Base-by-base conservation (phyloP, 305 asterid species). In the Fraxinus baroniana region DNA sequence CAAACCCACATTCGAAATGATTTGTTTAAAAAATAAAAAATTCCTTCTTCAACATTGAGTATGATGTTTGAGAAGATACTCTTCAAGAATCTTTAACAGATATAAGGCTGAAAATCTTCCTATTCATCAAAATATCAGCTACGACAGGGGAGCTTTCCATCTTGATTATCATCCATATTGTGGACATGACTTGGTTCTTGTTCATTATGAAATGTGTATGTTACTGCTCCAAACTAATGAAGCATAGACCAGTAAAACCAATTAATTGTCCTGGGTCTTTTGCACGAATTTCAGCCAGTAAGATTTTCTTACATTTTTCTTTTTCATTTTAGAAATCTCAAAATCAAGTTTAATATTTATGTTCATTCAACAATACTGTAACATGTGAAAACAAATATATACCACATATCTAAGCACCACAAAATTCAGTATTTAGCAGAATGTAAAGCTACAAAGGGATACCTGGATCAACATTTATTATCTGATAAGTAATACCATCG, bases 401-500 rank as follows among this genome's bases (percentile, higher is more conserved):
- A 46, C 4, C 33, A 18, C 32, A 44, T 44, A 79, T 75, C 73
- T 35, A 32, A 30, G 76, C 74, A 57, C 35, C 18, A 72, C n/a
- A 78, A 37, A 46, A 44, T 68, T 68, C 37, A 24, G n/a, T 26
- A 12, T 60, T 44, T 13, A 22, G 41, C 60, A 44, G 57, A 76
- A 72, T 71, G 39, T 71, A 22, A 35, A 73, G 37, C 72, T 15
- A 76, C 77, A 84, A 44, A 74, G 30, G 62, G 17, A 83, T 86
- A 93, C 98, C 98, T 88, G 97, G 95, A 24, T 92, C 97, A 28
- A 92, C 98, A 84, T 91, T 90, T 84, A 92, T 85, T 82, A 88
- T 86, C 86, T 78, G 94, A 91, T 87, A 93, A 75, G 91, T 39
- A 81, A 92, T 87, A 76, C 97, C 94, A 60, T 88, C 92, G 2